phyloP scores from a whole-genome alignment of 768 basidiomycete species.

The Psilocybe subaeruginosa region DNA sequence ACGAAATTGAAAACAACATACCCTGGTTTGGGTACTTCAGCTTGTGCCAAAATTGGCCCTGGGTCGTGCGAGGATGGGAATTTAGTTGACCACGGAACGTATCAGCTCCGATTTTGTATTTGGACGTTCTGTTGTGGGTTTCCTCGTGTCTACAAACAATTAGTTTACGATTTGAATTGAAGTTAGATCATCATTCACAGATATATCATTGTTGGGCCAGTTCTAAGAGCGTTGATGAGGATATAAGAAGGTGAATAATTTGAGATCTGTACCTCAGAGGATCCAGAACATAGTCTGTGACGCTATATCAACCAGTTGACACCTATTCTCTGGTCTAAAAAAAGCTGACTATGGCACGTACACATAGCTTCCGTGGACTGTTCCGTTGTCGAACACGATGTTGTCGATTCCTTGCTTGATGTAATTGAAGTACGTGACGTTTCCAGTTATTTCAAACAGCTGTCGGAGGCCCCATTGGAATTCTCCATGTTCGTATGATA shows the following conservation, averaged over 20 bases:
- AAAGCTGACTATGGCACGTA: slow-evolving; percentile 18
- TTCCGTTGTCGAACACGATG: slow-evolving; percentile 41
- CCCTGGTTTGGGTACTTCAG: slow-evolving; percentile 45
- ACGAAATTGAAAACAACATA: slow-evolving; percentile 9
- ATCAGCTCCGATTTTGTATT: slow-evolving; percentile 45
- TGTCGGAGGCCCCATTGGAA: slow-evolving; percentile 43
- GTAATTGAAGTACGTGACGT: slow-evolving; percentile 43
- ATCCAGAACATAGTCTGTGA: neutral
- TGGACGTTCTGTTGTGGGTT: slow-evolving; percentile 30
- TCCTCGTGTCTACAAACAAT: slow-evolving; percentile 31
- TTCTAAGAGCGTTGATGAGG: neutral
- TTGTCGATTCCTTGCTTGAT: slow-evolving; percentile 40
- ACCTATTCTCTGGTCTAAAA: neutral
- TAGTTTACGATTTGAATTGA: neutral
- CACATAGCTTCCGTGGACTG: slow-evolving; percentile 41
- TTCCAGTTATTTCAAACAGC: slow-evolving; percentile 44
- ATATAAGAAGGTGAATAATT: neutral
- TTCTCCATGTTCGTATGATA: slow-evolving; percentile 44
- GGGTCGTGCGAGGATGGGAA: slow-evolving; percentile 43
- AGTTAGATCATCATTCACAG: neutral
- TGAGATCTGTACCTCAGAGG: neutral
- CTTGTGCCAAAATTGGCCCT: slow-evolving; percentile 54
- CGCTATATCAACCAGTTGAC: neutral
- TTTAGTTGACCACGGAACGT: slow-evolving; percentile 41
- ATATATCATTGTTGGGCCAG: neutral